Percentiles rank a stretch among this genome's conserved stretches.
Evolutionary conservation across 83 land plant genomes (phyloP).

Genomic region (Picea mariana): DNA sequence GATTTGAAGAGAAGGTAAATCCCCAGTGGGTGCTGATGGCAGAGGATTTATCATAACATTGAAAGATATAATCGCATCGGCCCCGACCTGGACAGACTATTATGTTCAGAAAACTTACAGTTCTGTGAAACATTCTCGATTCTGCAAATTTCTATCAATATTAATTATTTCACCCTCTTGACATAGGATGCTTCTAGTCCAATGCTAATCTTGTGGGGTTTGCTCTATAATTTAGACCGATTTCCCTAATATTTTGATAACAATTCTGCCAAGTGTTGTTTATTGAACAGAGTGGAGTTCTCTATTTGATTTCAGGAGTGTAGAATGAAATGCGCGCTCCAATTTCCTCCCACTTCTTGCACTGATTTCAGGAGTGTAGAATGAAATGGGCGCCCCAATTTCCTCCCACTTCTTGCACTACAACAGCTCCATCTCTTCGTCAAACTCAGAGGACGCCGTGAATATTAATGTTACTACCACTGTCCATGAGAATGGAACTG

Average conservation of each 20-base stretch:
- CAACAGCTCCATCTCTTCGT: too few relatives aligned
- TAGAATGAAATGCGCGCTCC: too few relatives aligned
- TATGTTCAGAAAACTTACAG: not conserved
- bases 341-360: too few relatives aligned
- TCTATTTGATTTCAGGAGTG: too few relatives aligned
- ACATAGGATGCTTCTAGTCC: not conserved
- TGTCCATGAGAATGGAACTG: too few relatives aligned
- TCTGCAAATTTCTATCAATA: not conserved
- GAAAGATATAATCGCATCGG: not conserved
- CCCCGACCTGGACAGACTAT: not conserved
- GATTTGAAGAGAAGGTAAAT: constrained; percentile 1
- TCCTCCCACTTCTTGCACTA: too few relatives aligned
- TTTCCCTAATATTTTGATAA: not conserved
- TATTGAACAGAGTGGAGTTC: not conserved
- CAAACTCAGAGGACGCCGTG: too few relatives aligned
- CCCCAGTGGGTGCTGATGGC: not conserved
- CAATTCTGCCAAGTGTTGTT: not conserved
- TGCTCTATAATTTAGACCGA: too few relatives aligned
- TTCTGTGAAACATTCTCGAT: not conserved
- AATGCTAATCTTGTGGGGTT: not conserved
- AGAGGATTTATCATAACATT: not conserved
- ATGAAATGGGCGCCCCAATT: too few relatives aligned
- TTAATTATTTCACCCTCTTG: not conserved
- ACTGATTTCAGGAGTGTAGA: too few relatives aligned
- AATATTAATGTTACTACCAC: too few relatives aligned